Base-by-base conservation (phyloP, 805 yeast species). In the Wickerhamiella azyma region DNA sequence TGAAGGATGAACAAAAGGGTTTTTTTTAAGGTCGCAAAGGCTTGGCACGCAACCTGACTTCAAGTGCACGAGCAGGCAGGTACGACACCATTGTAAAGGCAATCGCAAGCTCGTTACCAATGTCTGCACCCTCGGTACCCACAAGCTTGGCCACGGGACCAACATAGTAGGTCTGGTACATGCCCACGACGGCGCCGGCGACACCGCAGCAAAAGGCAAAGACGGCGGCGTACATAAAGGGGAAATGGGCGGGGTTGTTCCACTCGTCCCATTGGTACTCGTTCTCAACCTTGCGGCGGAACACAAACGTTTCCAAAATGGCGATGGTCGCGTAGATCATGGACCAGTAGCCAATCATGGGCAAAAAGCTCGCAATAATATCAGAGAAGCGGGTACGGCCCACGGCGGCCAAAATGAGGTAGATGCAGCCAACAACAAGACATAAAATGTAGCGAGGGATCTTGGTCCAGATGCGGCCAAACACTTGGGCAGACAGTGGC, bases 311-410 rank as follows among this genome's bases (percentile, higher is more conserved):
- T 59, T 85, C 95, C 52, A 81, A 84, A 2, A 83, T 49, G 29
- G 84, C 62, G 39, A 85, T 59, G n/a, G 75, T 72, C 55, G 79
- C 75, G 60, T 85, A 85, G 65, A 85, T 82, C 48, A 88, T 75
- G 47, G 83, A 75, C 95, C 95, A 85, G 64, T 85, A 85, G 1
- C 94, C 94, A 48, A 85, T 74, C 94, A 85, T 85, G 9, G 95
- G 94, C 55, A 85, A 66, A 63, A 85, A 85, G 56, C 85, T 85
- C 9, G 85, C 77, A 53, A 85, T 66, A 49, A 85, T 83, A 2
- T 76, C 69, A 47, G 84, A 69, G 59, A 85, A 81, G 54, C 79
- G 77, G 58, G 79, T 66, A 54, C 81, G 71, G 9, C 95, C 95
- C 18, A 74, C 88, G 49, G 84, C 64, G 1, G 94, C 79, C 59